Conservation (phyloP, 805 yeast species). For the Pichia deserticola region DNA sequence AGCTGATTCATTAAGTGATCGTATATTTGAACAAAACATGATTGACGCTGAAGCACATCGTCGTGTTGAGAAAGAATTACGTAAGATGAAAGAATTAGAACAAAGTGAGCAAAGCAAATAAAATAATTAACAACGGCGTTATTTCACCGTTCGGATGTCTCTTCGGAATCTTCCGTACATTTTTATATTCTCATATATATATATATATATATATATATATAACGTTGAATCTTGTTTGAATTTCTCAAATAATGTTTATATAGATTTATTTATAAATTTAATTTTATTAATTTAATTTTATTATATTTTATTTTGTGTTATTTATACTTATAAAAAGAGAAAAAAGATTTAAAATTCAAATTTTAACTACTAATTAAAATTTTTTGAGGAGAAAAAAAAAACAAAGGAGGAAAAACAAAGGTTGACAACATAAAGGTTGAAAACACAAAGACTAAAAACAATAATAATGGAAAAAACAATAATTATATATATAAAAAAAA, state of each 20-base stretch:
- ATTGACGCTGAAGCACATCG: constrained; percentile 27
- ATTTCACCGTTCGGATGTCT: too few species aligned
- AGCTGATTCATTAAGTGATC: constrained; percentile 25
- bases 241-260: background rate
- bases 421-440: background rate
- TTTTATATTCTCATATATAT: too few species aligned
- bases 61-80: constrained; percentile 23
- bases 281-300: background rate
- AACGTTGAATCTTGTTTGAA: background rate
- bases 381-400: background rate
- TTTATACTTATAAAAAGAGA: too few species aligned
- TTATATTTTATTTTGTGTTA: too few species aligned
- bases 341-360: too few species aligned
- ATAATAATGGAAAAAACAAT: background rate
- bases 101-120: background rate
- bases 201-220: too few species aligned
- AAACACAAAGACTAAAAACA: background rate
- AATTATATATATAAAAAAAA: background rate
- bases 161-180: too few species aligned
- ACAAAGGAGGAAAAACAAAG: background rate
- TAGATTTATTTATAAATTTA: too few species aligned
- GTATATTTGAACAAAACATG: constrained; percentile 25
- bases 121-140: too few species aligned
- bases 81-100: constrained; percentile 6
- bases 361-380: background rate